Evolutionary conservation across 106 monocot genomes (phyloP), one percentile per base, ranked within the genome.

Genomic region (Narthecium ossifragum): DNA sequence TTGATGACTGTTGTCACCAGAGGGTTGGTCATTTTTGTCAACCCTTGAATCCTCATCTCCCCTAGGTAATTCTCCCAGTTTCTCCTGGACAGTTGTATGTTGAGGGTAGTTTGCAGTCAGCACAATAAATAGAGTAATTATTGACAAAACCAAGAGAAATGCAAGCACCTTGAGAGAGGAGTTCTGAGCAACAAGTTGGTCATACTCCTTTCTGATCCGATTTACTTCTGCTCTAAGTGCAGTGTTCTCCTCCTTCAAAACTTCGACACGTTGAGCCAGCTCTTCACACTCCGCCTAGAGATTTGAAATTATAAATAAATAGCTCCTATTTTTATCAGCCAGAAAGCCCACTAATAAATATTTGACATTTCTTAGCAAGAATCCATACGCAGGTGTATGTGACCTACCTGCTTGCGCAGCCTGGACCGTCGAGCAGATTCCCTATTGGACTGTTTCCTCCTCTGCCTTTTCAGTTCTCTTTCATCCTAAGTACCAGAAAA

Each of bases 361-460:
- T n/a, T n/a, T n/a, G n/a, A n/a, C n/a, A n/a, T n/a, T n/a, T n/a
- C n/a, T n/a, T n/a, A n/a, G n/a, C n/a, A n/a, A n/a, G n/a, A n/a
- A n/a, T n/a, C 36, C 36, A 10, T 10, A 5, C 10, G 36, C 10
- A 18, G 10, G 51, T 60, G 38, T 17, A 34, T 43, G 49, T 28
- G 13, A 33, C 33, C 20, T 74, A 81, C 85, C 85, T 86, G 86
- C 68, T 86, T 86, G 60, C 86, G 86, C 34, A 82, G 56, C 39
- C 86, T 74, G 53, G 86, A 86, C 53, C 86, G 59, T 47, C 86
- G 77, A 26, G 86, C 86, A 60, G 86, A 86, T 82, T 86, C 86
- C 34, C 86, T 70, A 50, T 86, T 86, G 22, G 86, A 86, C 45
- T 86, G 86, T 60, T 86, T 86, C 62, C 86, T 78, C 77, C 63